phyloP scores from a whole-genome alignment of 176 grass and related monocot genomes.

The Dendrocalamus sinicus region DNA sequence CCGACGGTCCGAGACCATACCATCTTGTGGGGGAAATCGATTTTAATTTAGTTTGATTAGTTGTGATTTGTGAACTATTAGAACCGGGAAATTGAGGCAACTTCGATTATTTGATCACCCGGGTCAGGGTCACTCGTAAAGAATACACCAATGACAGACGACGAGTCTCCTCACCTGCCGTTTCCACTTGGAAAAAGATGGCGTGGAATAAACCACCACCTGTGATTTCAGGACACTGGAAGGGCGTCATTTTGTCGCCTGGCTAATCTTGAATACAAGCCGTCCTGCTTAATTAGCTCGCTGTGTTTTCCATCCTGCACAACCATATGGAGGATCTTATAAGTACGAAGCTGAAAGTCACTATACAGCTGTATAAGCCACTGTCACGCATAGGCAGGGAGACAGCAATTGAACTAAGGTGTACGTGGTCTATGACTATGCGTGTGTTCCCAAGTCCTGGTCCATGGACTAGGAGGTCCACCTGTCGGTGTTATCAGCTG shows the following conservation, averaged over 20 bases:
- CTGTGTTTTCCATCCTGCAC: conserved; percentile 80
- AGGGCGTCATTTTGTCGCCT: conserved; percentile 76
- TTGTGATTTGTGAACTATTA: conserved; percentile 5
- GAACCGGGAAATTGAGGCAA: background rate
- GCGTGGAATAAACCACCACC: conserved; percentile 31
- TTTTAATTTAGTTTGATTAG: conserved; percentile 32
- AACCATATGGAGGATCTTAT: conserved; percentile 23
- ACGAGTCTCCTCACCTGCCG: background rate
- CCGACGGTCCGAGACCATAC: background rate
- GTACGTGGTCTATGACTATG: too few relatives aligned
- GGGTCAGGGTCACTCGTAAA: conserved; percentile 33
- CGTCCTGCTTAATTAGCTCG: conserved; percentile 77
- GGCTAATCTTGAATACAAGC: conserved; percentile 88
- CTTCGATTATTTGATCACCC: conserved; percentile 5
- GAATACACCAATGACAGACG: conserved; percentile 29
- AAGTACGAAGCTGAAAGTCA: background rate
- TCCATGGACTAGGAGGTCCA: too few relatives aligned
- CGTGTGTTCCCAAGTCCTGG: too few relatives aligned
- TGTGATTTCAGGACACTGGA: conserved; percentile 44
- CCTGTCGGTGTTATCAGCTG: too few relatives aligned
- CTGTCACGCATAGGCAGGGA: too few relatives aligned
- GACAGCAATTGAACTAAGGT: too few relatives aligned
- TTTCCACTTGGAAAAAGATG: conserved; percentile 32
- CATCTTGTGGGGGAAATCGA: background rate
- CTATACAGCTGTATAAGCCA: background rate